A percentile compares a stretch with the other conserved stretches of the same genome.
These are phyloP conservation scores for Aspergillus sp. DNA, from an alignment of 2,329 filamentous ascomycete species.

Conservation along the genomic window DNA sequence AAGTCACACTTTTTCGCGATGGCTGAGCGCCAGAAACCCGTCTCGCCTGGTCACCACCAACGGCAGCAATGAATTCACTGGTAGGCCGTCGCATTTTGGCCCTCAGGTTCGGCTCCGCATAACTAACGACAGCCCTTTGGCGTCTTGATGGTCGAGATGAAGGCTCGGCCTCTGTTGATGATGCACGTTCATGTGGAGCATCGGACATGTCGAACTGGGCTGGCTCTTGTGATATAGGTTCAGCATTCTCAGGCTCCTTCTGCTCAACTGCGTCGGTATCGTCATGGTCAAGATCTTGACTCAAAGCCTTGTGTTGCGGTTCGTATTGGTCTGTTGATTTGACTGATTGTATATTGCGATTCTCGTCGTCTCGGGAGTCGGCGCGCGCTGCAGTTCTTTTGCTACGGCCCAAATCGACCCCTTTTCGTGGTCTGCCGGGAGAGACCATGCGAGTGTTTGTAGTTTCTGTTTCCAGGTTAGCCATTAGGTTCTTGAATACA, in stretches of 20 bases:
- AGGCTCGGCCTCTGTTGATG: not conserved
- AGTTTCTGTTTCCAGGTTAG: constrained; percentile 41
- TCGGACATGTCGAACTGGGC: not conserved
- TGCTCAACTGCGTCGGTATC: too few relatives aligned
- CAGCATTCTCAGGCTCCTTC: too few relatives aligned
- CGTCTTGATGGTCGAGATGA: constrained; percentile 66
- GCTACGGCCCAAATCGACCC: not conserved
- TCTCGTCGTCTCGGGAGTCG: not conserved
- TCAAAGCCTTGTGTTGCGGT: too few relatives aligned
- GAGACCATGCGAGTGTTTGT: constrained; percentile 47
- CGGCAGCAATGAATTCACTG: constrained; percentile 72
- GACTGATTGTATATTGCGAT: too few relatives aligned
- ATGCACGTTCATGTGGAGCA: too few relatives aligned
- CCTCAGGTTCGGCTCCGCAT: constrained; percentile 76
- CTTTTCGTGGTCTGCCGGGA: constrained; percentile 22
- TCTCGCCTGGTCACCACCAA: constrained; percentile 53
- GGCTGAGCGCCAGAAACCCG: constrained; percentile 46
- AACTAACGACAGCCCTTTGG: constrained; percentile 68
- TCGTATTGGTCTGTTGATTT: too few relatives aligned
- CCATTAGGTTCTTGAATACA: not conserved
- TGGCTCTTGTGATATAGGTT: not conserved
- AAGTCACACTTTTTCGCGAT: constrained; percentile 42
- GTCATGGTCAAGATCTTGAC: too few relatives aligned
- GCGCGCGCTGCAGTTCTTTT: not conserved
- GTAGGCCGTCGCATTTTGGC: constrained; percentile 82